Base-by-base conservation (phyloP, 805 yeast species). In the Kodamaea kakaduensis region DNA sequence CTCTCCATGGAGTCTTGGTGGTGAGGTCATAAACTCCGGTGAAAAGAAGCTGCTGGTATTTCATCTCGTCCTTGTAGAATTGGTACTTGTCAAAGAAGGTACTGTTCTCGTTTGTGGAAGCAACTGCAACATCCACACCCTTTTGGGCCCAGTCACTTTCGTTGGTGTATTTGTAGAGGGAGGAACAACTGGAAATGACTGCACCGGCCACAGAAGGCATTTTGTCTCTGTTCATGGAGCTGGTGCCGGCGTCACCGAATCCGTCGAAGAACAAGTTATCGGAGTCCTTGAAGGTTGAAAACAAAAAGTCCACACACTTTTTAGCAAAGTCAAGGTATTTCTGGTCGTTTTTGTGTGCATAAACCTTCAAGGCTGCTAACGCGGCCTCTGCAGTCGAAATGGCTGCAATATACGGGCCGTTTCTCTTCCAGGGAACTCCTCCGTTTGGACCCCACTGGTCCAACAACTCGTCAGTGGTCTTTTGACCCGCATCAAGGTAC, bases 371-470 rank as follows among this genome's bases (percentile, higher is more conserved):
- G 4, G 61, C 57, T 7, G 59, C 58, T 17, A 57, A 44, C 3
- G 56, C 60, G 1, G 55, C 51, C 38, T 57, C 62, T 9, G 48
- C 44, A 6, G 58, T 51, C 5, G 61, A 54, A 24, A 57, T 57
- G 10, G 62, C 52, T 7, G 62, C 57, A 17, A 54, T 41, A 29
- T 57, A 57, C 8, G 30, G 12, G 12, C 38, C 41, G 8, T 34
- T 37, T 3, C 45, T 35, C 27, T 46, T 46, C 62, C 62, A 57
- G 14, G 35, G 37, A 2, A 57, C 51, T 6, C 61, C 61, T 3
- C 62, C 62, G 13, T 25, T 21, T 9, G 31, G 31, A 25, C 47
- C 48, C 47, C 51, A 46, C 40, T 54, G 58, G n/a, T 32, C 32
- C 40, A 36, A 40, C 15, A 54, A 23, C 26, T 42, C 47, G 13